Evolutionary conservation across 441 rosid genomes (phyloP).

Genomic region (Pelargonium cotyledonis): DNA sequence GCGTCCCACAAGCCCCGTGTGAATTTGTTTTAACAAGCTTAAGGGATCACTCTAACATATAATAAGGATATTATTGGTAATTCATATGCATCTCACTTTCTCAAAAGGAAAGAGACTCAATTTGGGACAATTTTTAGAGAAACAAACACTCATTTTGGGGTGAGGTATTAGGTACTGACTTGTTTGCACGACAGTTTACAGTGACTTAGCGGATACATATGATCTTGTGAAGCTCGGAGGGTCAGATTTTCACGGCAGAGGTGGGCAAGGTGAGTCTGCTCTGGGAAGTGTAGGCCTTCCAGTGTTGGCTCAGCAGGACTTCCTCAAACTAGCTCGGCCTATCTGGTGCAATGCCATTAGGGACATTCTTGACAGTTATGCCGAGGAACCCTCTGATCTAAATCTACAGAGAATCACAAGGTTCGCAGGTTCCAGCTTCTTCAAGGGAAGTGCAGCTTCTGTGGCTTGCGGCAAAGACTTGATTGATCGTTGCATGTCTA

Average conservation of each 20-base stretch:
- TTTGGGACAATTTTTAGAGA: too few species aligned
- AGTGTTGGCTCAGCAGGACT: conserved; percentile 44
- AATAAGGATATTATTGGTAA: too few species aligned
- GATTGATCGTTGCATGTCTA: conserved; percentile 47
- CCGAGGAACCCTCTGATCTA: conserved; percentile 56
- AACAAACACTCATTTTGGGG: too few species aligned
- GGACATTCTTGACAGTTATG: conserved; percentile 40
- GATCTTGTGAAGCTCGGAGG: conserved; percentile 88
- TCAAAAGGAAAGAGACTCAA: too few species aligned
- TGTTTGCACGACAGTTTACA: conserved; percentile 44
- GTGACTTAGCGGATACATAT: conserved; percentile 68
- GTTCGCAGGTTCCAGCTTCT: conserved; percentile 38
- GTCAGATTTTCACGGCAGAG: conserved; percentile 84
- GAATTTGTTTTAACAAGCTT: too few species aligned
- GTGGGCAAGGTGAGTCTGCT: conserved; percentile 68
- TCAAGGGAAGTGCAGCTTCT: conserved; percentile 32
- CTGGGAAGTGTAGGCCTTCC: conserved; percentile 83
- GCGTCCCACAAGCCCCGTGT: too few species aligned
- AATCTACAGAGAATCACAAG: conserved; percentile 52
- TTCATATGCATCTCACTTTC: too few species aligned
- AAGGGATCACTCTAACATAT: too few species aligned
- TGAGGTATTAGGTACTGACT: neutral
- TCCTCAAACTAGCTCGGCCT: conserved; percentile 70
- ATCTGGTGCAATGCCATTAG: conserved; percentile 69
- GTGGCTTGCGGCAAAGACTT: conserved; percentile 49